A percentile compares a stretch with the other conserved stretches of the same genome.
Conservation (phyloP, 208 protist species). For the Crithidia sp. region DNA sequence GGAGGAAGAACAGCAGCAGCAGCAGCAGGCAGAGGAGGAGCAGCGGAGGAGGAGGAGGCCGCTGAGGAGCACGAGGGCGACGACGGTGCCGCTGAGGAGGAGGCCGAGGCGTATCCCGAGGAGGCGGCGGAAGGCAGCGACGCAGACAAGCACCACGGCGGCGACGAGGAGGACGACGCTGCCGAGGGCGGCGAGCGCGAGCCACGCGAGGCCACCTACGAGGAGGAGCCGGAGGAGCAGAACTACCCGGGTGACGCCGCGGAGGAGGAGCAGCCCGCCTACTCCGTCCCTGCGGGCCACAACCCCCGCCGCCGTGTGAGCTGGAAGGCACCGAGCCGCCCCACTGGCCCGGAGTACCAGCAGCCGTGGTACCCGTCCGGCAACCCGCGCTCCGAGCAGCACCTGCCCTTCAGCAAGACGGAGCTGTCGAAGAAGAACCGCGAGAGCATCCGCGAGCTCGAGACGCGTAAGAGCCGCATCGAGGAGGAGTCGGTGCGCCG, state of each 20-base stretch:
- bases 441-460: slow-evolving; percentile 73
- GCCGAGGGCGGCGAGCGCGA: slow-evolving; percentile 19
- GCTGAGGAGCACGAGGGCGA: slow-evolving; percentile 6
- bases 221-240: slow-evolving; percentile 26
- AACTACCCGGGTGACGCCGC: slow-evolving; percentile 2
- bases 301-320: slow-evolving; percentile 14
- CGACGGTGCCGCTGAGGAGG: background rate
- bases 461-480: slow-evolving; percentile 53
- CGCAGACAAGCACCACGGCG: slow-evolving; percentile 4
- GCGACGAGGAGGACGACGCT: slow-evolving; percentile 17
- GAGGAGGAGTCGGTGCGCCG: slow-evolving; percentile 63
- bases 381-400: slow-evolving; percentile 45
- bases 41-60: slow-evolving; percentile 16
- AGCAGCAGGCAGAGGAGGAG: slow-evolving; percentile 13
- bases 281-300: slow-evolving; percentile 1
- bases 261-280: slow-evolving; percentile 12
- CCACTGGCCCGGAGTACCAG: slow-evolving; percentile 34
- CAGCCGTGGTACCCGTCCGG: slow-evolving; percentile 77
- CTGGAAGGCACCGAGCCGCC: slow-evolving; percentile 4
- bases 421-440: slow-evolving; percentile 55
- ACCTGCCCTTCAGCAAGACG: slow-evolving; percentile 78
- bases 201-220: slow-evolving; percentile 5
- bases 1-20: background rate
- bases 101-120: slow-evolving; percentile 1
- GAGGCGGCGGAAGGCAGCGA: slow-evolving; percentile 9